These are phyloP conservation scores for Collybiopsis luxurians DNA, from an alignment of 768 basidiomycete genomes.

Conservation along the genomic window DNA sequence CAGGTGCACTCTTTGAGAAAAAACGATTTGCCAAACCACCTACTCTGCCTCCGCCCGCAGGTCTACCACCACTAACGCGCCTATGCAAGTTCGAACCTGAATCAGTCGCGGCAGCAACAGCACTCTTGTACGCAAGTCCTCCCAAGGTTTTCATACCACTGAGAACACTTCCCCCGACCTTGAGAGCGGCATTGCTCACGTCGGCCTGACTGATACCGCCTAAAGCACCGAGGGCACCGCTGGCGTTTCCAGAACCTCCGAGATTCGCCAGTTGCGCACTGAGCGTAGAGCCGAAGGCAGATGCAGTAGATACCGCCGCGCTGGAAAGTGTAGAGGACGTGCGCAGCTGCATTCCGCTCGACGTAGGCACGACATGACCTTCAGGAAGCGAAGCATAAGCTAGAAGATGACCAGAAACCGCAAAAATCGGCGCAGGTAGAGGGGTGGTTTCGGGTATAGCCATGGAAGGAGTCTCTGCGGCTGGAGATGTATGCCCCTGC, in stretches of 20 bases:
- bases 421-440: slow-evolving; percentile 49
- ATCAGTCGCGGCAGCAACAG: slow-evolving; percentile 28
- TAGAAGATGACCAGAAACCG: slow-evolving; percentile 60
- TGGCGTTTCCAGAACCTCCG: slow-evolving; percentile 6
- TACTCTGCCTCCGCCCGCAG: slow-evolving; percentile 10
- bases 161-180: slow-evolving; percentile 59
- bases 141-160: slow-evolving; percentile 64
- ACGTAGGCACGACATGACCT: slow-evolving; percentile 13
- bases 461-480: neutral
- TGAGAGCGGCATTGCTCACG: slow-evolving; percentile 51
- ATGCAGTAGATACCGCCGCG: slow-evolving; percentile 17
- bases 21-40: slow-evolving; percentile 34
- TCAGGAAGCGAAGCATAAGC: slow-evolving; percentile 47
- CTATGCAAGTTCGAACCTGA: slow-evolving; percentile 7
- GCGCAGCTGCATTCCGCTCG: slow-evolving; percentile 10
- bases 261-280: slow-evolving; percentile 9
- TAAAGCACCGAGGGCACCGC: slow-evolving; percentile 8
- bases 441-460: slow-evolving; percentile 4
- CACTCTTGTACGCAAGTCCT: slow-evolving; percentile 56
- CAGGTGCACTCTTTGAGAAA: slow-evolving; percentile 66
- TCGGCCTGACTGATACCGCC: slow-evolving; percentile 39
- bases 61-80: slow-evolving; percentile 3
- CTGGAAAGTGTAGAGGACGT: slow-evolving; percentile 12
- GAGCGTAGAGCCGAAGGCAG: slow-evolving; percentile 19
- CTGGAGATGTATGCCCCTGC: neutral